Evolutionary conservation across 2,329 filamentous ascomycete species (phyloP), one percentile per base, ranked within the genome.

Genomic region (Bertia moriformis): DNA sequence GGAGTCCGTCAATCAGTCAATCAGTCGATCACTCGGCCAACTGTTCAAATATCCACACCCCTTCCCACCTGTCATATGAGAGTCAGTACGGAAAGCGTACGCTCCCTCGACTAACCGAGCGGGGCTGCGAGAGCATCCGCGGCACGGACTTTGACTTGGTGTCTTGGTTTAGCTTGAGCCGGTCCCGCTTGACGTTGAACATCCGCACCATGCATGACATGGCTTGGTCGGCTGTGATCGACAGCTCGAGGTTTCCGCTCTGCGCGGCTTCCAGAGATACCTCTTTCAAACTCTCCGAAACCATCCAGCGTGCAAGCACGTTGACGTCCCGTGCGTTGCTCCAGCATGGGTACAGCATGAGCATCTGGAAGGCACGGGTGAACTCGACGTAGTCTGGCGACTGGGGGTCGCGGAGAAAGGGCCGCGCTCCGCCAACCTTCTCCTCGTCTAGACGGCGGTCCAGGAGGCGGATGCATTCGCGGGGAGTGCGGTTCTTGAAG

Each of bases 401-500:
- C 24, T n/a, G 24, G n/a, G 24, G 10, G n/a, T 29, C 24, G 10
- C 10, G 10, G 24, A 29, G 24, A n/a, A 29, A 29, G n/a, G 24
- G 24, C 24, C 24, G 24, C 24, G 24, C 10, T 10, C 24, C 24
- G n/a, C 10, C 10, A n/a, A 29, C n/a, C 24, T 29, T 29, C n/a
- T 29, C 24, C n/a, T 29, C 10, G 10, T 29, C 24, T 10, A 29
- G 24, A n/a, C 24, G 24, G 10, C n/a, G 24, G 24, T 29, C 24
- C 10, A 83, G 47, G 2, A 71, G 53, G 0, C 50, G 40, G 3
- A 69, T 45, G 42, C 71, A 74, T 3, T 67, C 51, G 0, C 48
- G 39, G 0, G 65, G 50, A 0, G 46, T 45, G 12, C 79, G 49
- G 2, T 59, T 47, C 0, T 58, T 51, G 50, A 84, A 85, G 18